Base-by-base conservation (phyloP, 352 stramenopile species). In the Globisporangium cystogenes region DNA sequence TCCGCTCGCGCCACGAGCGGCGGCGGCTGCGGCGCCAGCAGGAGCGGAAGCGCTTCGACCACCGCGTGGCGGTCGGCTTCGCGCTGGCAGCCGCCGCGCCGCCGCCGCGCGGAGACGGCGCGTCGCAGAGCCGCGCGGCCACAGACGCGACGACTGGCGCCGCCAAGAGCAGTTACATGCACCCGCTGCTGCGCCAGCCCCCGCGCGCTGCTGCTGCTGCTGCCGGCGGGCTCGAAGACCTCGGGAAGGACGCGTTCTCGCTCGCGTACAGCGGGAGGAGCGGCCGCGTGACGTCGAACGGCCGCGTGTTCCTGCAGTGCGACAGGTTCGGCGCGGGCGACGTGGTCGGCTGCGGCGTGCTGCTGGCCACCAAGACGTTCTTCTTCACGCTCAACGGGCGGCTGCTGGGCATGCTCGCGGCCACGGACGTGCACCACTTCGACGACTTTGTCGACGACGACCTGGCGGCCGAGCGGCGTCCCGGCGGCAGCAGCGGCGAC, bases 361-460 rank as follows among this genome's bases (percentile, higher is more conserved):
- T 88, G 40, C 46, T 79, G 10, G 77, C 86, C 48, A 74, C 70
- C 1, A 70, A 76, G 36, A 88, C 72, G 29, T 86, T 88, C 51
- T 88, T 88, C 57, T 88, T 85, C 51, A 88, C 77, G 50, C 61
- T 81, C 20, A 88, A 88, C 59, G 74, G 74, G 7, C 59, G 64
- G 23, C 51, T 87, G 1, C 60, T 76, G 47, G 74, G 72, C 4
- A 69, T 79, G 46, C 16, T 86, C 11, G 49, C 69, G 12, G 72
- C 72, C 48, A 62, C 53, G 42, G 74, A 85, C 53, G 71, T 85
- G 45, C 64, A 74, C 23, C 62, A 85, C 40, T 53, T 85, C 14
- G 73, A 82, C 45, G 46, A 63, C 51, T 72, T 78, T 62, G 39
- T 59, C 14, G 49, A 53, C n/a, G 49, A 53, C n/a, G 58, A 53